These are phyloP conservation scores for Calonectria pauciramosa DNA, from an alignment of 2,329 filamentous ascomycete genomes.

Conservation along the genomic window DNA sequence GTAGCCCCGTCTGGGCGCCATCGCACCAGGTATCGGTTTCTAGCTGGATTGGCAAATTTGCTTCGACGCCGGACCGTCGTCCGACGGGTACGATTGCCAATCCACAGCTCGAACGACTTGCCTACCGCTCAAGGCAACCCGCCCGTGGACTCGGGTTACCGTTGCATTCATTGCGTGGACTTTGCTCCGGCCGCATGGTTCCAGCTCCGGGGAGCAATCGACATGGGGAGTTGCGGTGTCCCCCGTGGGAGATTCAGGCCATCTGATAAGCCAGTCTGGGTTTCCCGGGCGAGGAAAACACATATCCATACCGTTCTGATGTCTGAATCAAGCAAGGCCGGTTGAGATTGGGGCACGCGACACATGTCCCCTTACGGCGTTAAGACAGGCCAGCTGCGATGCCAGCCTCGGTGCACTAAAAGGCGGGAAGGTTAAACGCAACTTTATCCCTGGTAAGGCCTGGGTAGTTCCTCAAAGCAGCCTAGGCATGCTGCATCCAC, in stretches of 20 bases:
- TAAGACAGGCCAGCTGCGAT: background rate
- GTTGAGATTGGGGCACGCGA: slow-evolving; percentile 35
- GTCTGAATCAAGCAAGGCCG: background rate
- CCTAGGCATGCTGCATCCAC: slow-evolving; percentile 7
- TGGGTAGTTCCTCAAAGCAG: slow-evolving; percentile 20
- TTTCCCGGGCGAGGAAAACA: background rate
- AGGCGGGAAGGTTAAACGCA: slow-evolving; percentile 19
- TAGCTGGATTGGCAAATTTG: background rate
- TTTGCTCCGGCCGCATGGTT: background rate
- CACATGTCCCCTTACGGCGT: slow-evolving; percentile 31
- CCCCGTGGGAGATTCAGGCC: background rate
- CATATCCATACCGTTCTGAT: background rate
- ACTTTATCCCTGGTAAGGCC: slow-evolving; percentile 42
- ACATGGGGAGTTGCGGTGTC: background rate
- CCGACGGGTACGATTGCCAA: background rate
- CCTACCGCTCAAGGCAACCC: background rate
- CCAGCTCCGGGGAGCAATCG: background rate
- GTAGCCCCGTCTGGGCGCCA: background rate
- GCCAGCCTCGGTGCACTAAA: background rate
- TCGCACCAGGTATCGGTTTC: background rate
- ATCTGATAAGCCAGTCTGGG: background rate
- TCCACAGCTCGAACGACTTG: slow-evolving; percentile 13
- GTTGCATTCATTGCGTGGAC: background rate
- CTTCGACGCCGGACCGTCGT: background rate
- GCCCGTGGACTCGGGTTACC: background rate